Percentiles rank a stretch among this genome's conserved stretches.
phyloP scores from a whole-genome alignment of 2,329 filamentous ascomycete species.

The Pyricularia pennisetigena region DNA sequence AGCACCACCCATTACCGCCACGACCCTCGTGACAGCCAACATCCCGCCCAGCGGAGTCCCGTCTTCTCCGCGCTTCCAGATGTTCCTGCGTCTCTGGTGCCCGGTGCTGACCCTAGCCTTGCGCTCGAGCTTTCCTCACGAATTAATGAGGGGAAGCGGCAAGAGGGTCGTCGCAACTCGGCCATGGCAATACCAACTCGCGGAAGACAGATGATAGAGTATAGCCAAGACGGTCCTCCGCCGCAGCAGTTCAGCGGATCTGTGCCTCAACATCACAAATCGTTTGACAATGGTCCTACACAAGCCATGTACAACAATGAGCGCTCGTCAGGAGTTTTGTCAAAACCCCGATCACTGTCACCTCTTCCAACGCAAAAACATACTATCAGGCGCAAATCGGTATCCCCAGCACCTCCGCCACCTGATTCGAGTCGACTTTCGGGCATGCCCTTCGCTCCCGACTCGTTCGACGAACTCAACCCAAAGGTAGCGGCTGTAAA shows the following conservation, averaged over 20 bases:
- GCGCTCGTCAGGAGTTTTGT: constrained; percentile 9
- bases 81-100: constrained; percentile 47
- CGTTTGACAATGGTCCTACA: constrained; percentile 25
- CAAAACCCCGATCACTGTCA: constrained; percentile 29
- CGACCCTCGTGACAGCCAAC: constrained; percentile 25
- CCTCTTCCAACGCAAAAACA: constrained; percentile 32
- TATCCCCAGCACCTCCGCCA: constrained; percentile 56
- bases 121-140: constrained; percentile 47
- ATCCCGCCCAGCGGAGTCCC: constrained; percentile 15
- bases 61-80: constrained; percentile 31
- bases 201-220: constrained; percentile 27
- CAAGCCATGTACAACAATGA: constrained; percentile 16
- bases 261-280: constrained; percentile 6
- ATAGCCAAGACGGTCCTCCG: constrained; percentile 16
- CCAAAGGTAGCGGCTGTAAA: constrained; percentile 34
- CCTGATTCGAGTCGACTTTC: constrained; percentile 34
- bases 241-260: constrained; percentile 19
- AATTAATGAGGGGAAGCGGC: constrained; percentile 44
- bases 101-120: constrained; percentile 47
- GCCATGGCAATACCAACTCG: constrained; percentile 30
- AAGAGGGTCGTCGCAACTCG: constrained; percentile 22
- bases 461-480: constrained; percentile 66
- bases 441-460: constrained; percentile 61
- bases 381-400: constrained; percentile 59
- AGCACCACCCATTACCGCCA: constrained; percentile 13